Conservation (phyloP, 192 early-diverging fungal genomes). For the Entophlyctis luteolus region DNA sequence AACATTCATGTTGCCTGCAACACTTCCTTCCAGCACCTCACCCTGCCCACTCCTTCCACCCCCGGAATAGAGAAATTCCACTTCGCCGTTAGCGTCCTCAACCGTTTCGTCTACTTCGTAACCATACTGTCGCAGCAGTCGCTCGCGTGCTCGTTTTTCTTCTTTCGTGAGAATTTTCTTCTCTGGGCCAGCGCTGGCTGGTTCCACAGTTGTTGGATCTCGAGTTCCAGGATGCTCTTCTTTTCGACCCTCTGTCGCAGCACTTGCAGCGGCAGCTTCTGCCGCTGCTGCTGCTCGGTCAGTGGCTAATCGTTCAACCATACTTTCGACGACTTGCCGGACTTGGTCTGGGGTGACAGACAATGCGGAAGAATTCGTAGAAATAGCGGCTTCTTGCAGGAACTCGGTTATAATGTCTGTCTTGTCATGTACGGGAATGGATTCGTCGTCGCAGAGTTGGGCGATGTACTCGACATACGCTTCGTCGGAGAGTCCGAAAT, state of each 20-base stretch:
- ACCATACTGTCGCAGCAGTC: slow-evolving; percentile 50
- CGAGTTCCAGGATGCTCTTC: slow-evolving; percentile 24
- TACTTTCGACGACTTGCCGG: background rate
- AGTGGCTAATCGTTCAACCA: background rate
- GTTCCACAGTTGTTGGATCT: slow-evolving; percentile 21
- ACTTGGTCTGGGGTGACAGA: background rate
- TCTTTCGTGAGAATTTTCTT: slow-evolving; percentile 26
- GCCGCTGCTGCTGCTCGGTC: slow-evolving; percentile 19
- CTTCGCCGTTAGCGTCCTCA: slow-evolving; percentile 58
- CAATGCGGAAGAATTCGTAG: slow-evolving; percentile 22
- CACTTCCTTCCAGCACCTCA: background rate
- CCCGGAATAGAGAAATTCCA: slow-evolving; percentile 60
- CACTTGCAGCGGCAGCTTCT: slow-evolving; percentile 39
- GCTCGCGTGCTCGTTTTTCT: slow-evolving; percentile 24
- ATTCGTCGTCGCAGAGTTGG: slow-evolving; percentile 61
- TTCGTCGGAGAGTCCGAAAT: slow-evolving; percentile 25
- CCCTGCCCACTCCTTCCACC: no score
- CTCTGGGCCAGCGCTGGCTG: background rate
- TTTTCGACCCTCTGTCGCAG: slow-evolving; percentile 38
- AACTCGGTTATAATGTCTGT: slow-evolving; percentile 66
- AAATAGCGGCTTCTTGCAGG: slow-evolving; percentile 59
- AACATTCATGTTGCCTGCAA: slow-evolving; percentile 57
- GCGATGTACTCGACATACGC: slow-evolving; percentile 66
- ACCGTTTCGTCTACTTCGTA: slow-evolving; percentile 60
- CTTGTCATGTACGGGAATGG: slow-evolving; percentile 62